These are phyloP conservation scores for Calonectria montana DNA, from an alignment of 2,329 filamentous ascomycete genomes.

Conservation along the genomic window DNA sequence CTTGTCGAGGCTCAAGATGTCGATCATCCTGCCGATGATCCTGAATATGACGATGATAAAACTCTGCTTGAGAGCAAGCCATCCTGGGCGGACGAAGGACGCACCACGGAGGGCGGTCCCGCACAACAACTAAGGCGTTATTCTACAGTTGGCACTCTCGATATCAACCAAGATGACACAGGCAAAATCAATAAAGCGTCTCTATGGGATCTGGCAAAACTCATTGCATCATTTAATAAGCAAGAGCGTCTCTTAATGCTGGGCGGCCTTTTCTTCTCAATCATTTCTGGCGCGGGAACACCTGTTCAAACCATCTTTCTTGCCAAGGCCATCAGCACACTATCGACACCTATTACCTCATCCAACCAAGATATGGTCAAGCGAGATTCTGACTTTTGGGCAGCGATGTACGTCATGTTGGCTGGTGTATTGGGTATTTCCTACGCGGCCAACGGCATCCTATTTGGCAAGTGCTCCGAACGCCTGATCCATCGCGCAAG, in stretches of 20 bases:
- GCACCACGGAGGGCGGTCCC: no score
- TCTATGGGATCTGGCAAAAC: constrained; percentile 8
- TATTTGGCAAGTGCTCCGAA: constrained; percentile 38
- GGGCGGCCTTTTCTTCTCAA: constrained; percentile 18
- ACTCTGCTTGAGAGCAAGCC: neutral
- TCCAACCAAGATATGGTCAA: neutral
- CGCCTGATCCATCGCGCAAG: constrained; percentile 19
- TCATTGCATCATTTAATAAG: constrained; percentile 22
- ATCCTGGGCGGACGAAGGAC: neutral
- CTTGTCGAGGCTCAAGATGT: constrained; percentile 26
- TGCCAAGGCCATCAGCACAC: constrained; percentile 33
- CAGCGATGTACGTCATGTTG: constrained; percentile 60
- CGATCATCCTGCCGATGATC: neutral
- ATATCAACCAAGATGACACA: neutral
- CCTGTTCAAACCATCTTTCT: constrained; percentile 46
- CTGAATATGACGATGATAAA: neutral
- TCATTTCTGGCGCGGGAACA: constrained; percentile 38
- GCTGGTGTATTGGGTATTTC: constrained; percentile 51
- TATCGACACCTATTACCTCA: constrained; percentile 30
- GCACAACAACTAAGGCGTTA: neutral
- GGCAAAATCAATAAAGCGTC: neutral
- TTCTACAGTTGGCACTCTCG: neutral
- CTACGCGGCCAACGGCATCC: constrained; percentile 40
- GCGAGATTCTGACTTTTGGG: constrained; percentile 55
- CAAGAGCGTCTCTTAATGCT: neutral